Percentiles rank a stretch among this genome's conserved stretches.
These are phyloP conservation scores for Ophiostoma sp. DNA, from an alignment of 2,329 filamentous ascomycete species.

Conservation along the genomic window DNA sequence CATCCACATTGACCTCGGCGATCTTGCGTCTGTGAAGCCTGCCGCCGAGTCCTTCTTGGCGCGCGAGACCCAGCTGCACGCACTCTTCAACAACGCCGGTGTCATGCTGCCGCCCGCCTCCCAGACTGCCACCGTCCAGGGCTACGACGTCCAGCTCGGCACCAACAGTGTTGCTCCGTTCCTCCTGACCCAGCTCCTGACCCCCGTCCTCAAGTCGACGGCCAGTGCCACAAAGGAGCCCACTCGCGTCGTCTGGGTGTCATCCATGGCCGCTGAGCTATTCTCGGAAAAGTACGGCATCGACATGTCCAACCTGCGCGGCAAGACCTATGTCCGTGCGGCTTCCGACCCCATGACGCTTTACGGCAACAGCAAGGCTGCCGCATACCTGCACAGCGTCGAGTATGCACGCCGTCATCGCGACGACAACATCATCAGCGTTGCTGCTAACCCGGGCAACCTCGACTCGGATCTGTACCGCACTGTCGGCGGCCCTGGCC, in stretches of 20 bases:
- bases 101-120: constrained; percentile 33
- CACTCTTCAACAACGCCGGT: constrained; percentile 40
- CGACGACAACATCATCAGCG: constrained; percentile 29
- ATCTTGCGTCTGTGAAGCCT: constrained; percentile 29
- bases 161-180: constrained; percentile 26
- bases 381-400: constrained; percentile 26
- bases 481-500: not conserved
- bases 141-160: constrained; percentile 37
- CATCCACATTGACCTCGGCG: constrained; percentile 33
- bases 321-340: constrained; percentile 25
- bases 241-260: constrained; percentile 30
- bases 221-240: constrained; percentile 18
- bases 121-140: constrained; percentile 36
- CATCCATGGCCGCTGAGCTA: constrained; percentile 23
- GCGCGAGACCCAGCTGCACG: constrained; percentile 32
- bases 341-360: constrained; percentile 12
- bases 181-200: constrained; percentile 29
- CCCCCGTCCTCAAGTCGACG: constrained; percentile 26
- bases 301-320: constrained; percentile 24
- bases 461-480: constrained; percentile 29
- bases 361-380: constrained; percentile 31
- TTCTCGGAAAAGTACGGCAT: constrained; percentile 23
- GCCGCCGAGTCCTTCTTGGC: constrained; percentile 28
- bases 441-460: constrained; percentile 31
- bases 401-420: constrained; percentile 29